Percentiles rank a stretch among this genome's conserved stretches.
Evolutionary conservation across 2,329 filamentous ascomycete species (phyloP).

Genomic region (Fusarium fujikuroi): DNA sequence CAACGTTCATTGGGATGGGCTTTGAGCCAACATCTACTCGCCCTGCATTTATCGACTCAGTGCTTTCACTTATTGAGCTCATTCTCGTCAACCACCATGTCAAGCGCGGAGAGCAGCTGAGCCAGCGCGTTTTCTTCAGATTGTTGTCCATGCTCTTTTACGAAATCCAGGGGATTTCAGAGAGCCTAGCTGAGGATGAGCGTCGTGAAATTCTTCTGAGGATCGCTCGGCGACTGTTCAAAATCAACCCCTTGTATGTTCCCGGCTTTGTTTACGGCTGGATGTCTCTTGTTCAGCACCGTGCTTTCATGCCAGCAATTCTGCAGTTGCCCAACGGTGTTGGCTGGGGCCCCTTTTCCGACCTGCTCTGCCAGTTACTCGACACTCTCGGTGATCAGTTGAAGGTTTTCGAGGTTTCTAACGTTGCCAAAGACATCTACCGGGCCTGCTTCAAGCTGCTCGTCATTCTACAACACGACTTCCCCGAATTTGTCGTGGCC

Average conservation of each 20-base stretch:
- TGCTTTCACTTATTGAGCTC: slow-evolving; percentile 80
- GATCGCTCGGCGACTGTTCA: slow-evolving; percentile 76
- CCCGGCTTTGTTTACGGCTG: slow-evolving; percentile 88
- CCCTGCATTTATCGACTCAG: slow-evolving; percentile 77
- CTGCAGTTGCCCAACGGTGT: slow-evolving; percentile 73
- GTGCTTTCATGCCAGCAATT: slow-evolving; percentile 83
- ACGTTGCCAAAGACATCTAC: slow-evolving; percentile 83
- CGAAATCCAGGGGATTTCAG: slow-evolving; percentile 71
- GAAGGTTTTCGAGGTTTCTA: slow-evolving; percentile 75
- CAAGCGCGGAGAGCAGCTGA: slow-evolving; percentile 82
- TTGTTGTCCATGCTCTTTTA: slow-evolving; percentile 86
- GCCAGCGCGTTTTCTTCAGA: slow-evolving; percentile 90
- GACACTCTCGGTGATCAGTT: slow-evolving; percentile 82
- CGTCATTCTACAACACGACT: slow-evolving; percentile 90
- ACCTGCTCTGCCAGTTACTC: slow-evolving; percentile 77
- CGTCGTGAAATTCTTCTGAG: slow-evolving; percentile 76
- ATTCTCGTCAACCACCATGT: slow-evolving; percentile 88
- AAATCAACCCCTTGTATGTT: slow-evolving; percentile 79
- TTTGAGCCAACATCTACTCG: slow-evolving; percentile 72
- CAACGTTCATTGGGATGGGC: slow-evolving; percentile 79
- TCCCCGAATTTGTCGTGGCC: slow-evolving; percentile 89
- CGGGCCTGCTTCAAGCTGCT: slow-evolving; percentile 85
- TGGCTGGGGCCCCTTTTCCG: slow-evolving; percentile 81
- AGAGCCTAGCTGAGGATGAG: slow-evolving; percentile 69
- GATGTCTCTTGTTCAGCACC: slow-evolving; percentile 84